Evolutionary conservation across 2,329 filamentous ascomycete species (phyloP).

Genomic region (Cladobotryum protrusum): DNA sequence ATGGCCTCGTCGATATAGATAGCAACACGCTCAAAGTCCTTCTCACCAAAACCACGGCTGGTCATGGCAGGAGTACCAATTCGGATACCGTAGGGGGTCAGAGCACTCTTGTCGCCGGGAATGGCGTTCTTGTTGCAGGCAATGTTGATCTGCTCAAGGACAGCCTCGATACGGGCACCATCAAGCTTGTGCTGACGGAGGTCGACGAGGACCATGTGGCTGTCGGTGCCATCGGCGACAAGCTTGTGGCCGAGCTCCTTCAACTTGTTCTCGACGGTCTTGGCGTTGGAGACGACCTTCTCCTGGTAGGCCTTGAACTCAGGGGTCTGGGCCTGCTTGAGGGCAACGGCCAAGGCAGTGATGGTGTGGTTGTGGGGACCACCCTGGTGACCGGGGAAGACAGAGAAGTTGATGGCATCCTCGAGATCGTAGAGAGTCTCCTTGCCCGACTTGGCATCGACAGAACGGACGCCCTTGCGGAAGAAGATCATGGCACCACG

Average conservation of each 20-base stretch:
- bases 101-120: slow-evolving; percentile 92
- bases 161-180: slow-evolving; percentile 89
- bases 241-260: slow-evolving; percentile 89
- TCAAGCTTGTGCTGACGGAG: slow-evolving; percentile 82
- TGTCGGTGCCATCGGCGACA: slow-evolving; percentile 92
- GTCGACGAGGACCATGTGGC: slow-evolving; percentile 94
- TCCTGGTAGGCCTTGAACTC: slow-evolving; percentile 95
- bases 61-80: slow-evolving; percentile 98
- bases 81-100: slow-evolving; percentile 89
- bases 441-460: slow-evolving; percentile 86
- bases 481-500: slow-evolving; percentile 99
- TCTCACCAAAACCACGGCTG: slow-evolving; percentile 82
- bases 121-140: slow-evolving; percentile 99
- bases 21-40: slow-evolving; percentile 87
- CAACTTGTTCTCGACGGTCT: slow-evolving; percentile 78
- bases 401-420: slow-evolving; percentile 94
- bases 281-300: slow-evolving; percentile 87
- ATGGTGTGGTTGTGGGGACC: slow-evolving; percentile 99
- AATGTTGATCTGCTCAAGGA: slow-evolving; percentile 97
- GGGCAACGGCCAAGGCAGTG: slow-evolving; percentile 87
- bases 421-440: slow-evolving; percentile 89
- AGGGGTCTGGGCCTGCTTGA: slow-evolving; percentile 84
- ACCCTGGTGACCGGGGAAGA: slow-evolving; percentile 98
- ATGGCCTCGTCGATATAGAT: slow-evolving; percentile 83
- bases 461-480: slow-evolving; percentile 89